phyloP scores from a whole-genome alignment of 768 basidiomycete genomes.

The Tricholoma sp. region DNA sequence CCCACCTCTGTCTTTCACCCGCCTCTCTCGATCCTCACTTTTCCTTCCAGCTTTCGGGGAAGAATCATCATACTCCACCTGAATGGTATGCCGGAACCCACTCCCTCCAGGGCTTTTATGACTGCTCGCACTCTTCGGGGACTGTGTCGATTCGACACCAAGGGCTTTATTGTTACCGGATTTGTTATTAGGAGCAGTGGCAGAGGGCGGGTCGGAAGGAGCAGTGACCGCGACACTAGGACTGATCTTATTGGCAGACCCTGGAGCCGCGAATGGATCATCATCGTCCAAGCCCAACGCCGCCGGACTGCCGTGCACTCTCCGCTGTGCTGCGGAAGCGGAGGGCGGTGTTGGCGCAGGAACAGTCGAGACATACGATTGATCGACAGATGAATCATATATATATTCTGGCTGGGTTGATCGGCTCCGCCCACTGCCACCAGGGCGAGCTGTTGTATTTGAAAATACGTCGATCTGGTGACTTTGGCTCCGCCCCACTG shows the following conservation, averaged over 20 bases:
- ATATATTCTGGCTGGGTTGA: constrained; percentile 68
- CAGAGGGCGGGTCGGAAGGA: not conserved
- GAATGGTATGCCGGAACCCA: constrained; percentile 84
- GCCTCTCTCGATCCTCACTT: constrained; percentile 25
- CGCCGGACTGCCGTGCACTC: constrained; percentile 29
- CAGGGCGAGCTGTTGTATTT: constrained; percentile 26
- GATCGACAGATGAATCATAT: constrained; percentile 68
- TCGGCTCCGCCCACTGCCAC: constrained; percentile 39
- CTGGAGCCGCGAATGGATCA: constrained; percentile 66
- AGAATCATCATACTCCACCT: constrained; percentile 88
- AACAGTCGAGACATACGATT: constrained; percentile 32
- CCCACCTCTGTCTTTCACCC: constrained; percentile 1
- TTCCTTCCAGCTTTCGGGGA: constrained; percentile 23
- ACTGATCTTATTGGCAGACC: constrained; percentile 5
- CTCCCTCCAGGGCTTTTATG: constrained; percentile 30
- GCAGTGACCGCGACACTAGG: not conserved
- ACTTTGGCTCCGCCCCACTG: constrained; percentile 44
- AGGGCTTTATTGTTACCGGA: not conserved
- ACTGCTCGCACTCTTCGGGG: constrained; percentile 29
- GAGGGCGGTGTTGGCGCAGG: constrained; percentile 23
- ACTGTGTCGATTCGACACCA: constrained; percentile 7
- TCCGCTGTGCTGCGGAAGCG: constrained; percentile 12
- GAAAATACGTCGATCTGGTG: constrained; percentile 46
- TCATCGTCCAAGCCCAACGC: constrained; percentile 42
- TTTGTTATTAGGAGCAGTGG: no score